Conservation (phyloP, 495 filamentous ascomycete species). For the Eremomyces bilateralis region DNA sequence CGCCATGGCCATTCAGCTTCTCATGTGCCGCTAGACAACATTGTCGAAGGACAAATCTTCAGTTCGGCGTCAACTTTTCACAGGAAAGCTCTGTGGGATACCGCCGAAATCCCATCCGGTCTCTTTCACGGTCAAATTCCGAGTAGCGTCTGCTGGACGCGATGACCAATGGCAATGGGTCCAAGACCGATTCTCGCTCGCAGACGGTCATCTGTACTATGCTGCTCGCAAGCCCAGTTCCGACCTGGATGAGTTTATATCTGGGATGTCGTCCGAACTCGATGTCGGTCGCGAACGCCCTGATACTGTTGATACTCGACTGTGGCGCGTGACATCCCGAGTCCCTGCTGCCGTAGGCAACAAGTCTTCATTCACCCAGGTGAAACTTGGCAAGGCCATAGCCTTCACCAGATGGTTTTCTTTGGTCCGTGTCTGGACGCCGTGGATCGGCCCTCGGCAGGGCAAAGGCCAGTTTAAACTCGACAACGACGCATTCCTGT, state of each 20-base stretch:
- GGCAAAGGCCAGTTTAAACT: conserved; percentile 41
- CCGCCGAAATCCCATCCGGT: conserved; percentile 21
- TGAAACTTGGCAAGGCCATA: conserved; percentile 43
- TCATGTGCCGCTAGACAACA: too few species aligned
- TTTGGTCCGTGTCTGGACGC: conserved; percentile 51
- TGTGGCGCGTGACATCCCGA: conserved; percentile 24
- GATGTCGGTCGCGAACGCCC: too few species aligned
- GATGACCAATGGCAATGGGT: conserved; percentile 53
- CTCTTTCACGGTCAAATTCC: conserved; percentile 59
- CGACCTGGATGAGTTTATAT: too few species aligned
- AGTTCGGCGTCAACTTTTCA: conserved; percentile 20
- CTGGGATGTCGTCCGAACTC: too few species aligned
- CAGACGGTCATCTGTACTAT: conserved; percentile 42
- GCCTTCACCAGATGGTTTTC: conserved; percentile 45
- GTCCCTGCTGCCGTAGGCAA: conserved; percentile 31
- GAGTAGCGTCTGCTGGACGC: conserved; percentile 18
- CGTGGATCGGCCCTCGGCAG: conserved; percentile 80
- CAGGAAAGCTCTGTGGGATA: conserved; percentile 11
- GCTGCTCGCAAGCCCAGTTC: conserved; percentile 11
- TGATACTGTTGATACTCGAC: too few species aligned
- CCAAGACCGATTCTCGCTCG: conserved; percentile 33
- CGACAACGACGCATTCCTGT: conserved; percentile 59
- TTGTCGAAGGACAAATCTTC: too few species aligned
- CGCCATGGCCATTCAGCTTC: too few species aligned
- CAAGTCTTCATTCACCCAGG: conserved; percentile 29